Evolutionary conservation across 306 rosid species (phyloP).

Genomic region (Vigna trinervia): DNA sequence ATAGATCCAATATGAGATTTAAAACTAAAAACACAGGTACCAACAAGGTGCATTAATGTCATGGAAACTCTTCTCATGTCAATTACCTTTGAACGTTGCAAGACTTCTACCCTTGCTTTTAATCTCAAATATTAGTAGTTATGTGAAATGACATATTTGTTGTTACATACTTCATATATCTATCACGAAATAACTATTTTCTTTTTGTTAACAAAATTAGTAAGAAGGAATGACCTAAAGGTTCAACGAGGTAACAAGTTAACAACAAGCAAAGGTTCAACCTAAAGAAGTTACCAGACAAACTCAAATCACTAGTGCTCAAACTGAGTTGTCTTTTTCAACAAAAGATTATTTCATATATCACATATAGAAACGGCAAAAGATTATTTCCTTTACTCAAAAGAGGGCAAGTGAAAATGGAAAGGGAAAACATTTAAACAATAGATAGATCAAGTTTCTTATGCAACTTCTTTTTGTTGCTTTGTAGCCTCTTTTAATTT

Average conservation of each 20-base stretch:
- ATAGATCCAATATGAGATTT: not conserved
- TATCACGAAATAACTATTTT: too few relatives aligned
- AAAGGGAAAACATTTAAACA: not conserved
- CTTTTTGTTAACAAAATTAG: not conserved
- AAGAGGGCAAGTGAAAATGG: slow-evolving; percentile 8
- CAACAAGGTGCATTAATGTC: not conserved
- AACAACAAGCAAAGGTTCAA: not conserved
- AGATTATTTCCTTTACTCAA: not conserved
- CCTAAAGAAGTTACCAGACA: too few relatives aligned
- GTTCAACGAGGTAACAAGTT: not conserved
- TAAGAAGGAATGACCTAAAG: not conserved
- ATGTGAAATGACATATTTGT: slow-evolving; percentile 49
- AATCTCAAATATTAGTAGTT: slow-evolving; percentile 72
- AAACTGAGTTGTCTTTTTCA: too few relatives aligned
- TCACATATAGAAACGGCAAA: too few relatives aligned
- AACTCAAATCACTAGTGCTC: too few relatives aligned
- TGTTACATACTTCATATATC: not conserved
- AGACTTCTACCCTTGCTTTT: slow-evolving; percentile 73
- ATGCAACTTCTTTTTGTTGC: not conserved
- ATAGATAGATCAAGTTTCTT: not conserved
- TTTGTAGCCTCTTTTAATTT: not conserved
- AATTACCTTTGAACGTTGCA: slow-evolving; percentile 83
- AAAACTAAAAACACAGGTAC: not conserved
- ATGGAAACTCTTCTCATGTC: not conserved
- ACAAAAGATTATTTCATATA: too few relatives aligned